Percentiles rank a stretch among this genome's conserved stretches.
Conservation (phyloP, 176 grass and related monocot species). For the Zea mays region DNA sequence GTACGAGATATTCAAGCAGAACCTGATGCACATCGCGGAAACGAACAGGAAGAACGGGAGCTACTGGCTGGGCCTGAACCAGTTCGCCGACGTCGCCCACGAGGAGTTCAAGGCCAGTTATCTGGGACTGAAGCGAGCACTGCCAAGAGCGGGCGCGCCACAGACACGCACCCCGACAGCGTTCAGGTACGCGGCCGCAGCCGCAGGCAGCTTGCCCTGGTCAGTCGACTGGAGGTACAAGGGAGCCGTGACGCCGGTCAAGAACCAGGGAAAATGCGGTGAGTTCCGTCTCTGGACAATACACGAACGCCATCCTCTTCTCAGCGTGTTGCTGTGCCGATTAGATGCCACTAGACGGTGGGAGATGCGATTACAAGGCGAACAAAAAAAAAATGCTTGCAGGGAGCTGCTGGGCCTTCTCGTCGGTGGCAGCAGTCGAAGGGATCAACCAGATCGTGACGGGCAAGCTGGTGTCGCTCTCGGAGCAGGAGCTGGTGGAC, state of each 20-base stretch:
- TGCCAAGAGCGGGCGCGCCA: constrained; percentile 3
- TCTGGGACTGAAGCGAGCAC: constrained; percentile 42
- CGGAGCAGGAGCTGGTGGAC: constrained; percentile 88
- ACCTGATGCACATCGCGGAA: constrained; percentile 74
- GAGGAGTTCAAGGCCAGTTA: constrained; percentile 73
- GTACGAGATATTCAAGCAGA: constrained; percentile 65
- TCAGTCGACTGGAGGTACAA: constrained; percentile 82
- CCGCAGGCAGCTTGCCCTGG: constrained; percentile 43
- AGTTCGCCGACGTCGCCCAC: constrained; percentile 67
- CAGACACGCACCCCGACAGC: neutral
- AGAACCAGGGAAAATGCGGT: constrained; percentile 86
- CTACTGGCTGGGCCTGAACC: constrained; percentile 75
- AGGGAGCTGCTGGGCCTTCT: constrained; percentile 95
- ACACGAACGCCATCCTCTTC: neutral
- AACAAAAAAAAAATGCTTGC: neutral
- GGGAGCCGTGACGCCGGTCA: constrained; percentile 72
- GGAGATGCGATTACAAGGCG: neutral
- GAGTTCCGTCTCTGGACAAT: constrained; percentile 21
- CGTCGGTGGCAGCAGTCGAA: constrained; percentile 77
- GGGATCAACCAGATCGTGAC: constrained; percentile 80
- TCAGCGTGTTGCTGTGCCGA: neutral
- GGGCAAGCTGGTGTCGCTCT: constrained; percentile 67
- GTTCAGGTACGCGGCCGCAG: constrained; percentile 44
- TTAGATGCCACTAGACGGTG: neutral
- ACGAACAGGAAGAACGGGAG: constrained; percentile 59